These are phyloP conservation scores for Houttuynia cordata DNA, from an alignment of 164 flowering plant species.

Conservation along the genomic window DNA sequence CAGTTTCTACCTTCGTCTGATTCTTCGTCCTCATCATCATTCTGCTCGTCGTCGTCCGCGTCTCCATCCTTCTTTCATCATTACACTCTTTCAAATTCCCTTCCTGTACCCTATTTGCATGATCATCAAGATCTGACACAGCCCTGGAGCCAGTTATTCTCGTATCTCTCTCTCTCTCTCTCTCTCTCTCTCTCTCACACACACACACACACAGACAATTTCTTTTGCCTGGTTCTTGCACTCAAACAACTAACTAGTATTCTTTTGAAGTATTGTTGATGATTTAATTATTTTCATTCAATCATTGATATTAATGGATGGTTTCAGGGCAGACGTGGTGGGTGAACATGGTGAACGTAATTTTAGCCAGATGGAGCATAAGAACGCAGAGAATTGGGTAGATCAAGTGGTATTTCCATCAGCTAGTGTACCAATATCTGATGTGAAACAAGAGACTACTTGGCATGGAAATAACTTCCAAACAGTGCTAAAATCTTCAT, in stretches of 20 bases:
- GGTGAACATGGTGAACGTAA: slow-evolving; percentile 36
- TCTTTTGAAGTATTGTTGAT: too few species aligned
- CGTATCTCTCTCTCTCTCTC: too few species aligned
- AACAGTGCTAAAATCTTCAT: slow-evolving; percentile 17
- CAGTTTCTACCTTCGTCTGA: slow-evolving; percentile 18
- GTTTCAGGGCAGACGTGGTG: slow-evolving; percentile 39
- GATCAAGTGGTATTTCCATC: slow-evolving; percentile 34
- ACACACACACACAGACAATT: slow-evolving; percentile 1
- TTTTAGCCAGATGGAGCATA: slow-evolving; percentile 23
- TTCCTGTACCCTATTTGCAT: slow-evolving; percentile 27
- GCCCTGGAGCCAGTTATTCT: slow-evolving; percentile 77
- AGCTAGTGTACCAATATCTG: slow-evolving; percentile 16
- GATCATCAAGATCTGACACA: slow-evolving; percentile 45
- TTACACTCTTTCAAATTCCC: slow-evolving; percentile 14
- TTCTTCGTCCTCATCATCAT: slow-evolving; percentile 11
- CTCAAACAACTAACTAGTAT: too few species aligned
- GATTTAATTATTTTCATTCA: background rate
- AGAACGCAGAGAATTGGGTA: slow-evolving; percentile 57
- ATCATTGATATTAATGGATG: background rate
- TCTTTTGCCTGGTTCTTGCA: too few species aligned
- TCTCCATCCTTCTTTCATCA: slow-evolving; percentile 11
- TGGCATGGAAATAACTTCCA: slow-evolving; percentile 28
- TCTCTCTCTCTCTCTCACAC: slow-evolving; percentile 14
- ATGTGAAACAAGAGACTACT: slow-evolving; percentile 52
- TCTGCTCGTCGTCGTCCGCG: background rate